phyloP scores from a whole-genome alignment of 345 rosid species.

The Punica granatum region DNA sequence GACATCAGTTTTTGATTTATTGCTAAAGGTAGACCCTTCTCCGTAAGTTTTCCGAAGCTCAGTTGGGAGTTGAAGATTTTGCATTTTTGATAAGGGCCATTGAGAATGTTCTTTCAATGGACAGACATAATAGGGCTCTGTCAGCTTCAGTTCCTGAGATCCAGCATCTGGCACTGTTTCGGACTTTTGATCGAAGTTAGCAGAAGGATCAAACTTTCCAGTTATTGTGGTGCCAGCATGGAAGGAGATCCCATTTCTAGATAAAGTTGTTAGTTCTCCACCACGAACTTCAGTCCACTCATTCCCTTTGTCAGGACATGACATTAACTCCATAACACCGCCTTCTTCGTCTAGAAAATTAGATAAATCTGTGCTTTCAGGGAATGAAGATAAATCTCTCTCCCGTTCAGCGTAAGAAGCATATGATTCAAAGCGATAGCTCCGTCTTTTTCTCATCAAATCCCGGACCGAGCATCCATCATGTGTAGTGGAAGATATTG shows the following conservation, averaged over 20 bases:
- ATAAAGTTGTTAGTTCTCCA: slow-evolving; percentile 3
- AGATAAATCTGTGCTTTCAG: slow-evolving; percentile 24
- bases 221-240: neutral
- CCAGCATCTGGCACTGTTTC: neutral
- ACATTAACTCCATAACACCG: slow-evolving; percentile 11
- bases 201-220: neutral
- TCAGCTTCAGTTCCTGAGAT: neutral
- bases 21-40: slow-evolving; percentile 14
- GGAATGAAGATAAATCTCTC: slow-evolving; percentile 9
- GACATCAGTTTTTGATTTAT: slow-evolving; percentile 21
- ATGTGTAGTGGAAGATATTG: slow-evolving; percentile 21
- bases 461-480: slow-evolving; percentile 64
- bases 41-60: slow-evolving; percentile 19
- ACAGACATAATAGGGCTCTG: neutral
- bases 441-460: slow-evolving; percentile 78
- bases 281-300: slow-evolving; percentile 6
- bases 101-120: slow-evolving; percentile 9
- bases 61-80: slow-evolving; percentile 26
- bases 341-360: slow-evolving; percentile 12
- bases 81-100: slow-evolving; percentile 12
- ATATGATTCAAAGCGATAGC: slow-evolving; percentile 30
- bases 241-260: neutral
- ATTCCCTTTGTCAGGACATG: slow-evolving; percentile 6
- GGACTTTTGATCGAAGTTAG: neutral
- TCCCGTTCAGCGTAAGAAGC: slow-evolving; percentile 13